Base-by-base conservation (phyloP, 768 basidiomycete genomes). In the Amanita muscaria region DNA sequence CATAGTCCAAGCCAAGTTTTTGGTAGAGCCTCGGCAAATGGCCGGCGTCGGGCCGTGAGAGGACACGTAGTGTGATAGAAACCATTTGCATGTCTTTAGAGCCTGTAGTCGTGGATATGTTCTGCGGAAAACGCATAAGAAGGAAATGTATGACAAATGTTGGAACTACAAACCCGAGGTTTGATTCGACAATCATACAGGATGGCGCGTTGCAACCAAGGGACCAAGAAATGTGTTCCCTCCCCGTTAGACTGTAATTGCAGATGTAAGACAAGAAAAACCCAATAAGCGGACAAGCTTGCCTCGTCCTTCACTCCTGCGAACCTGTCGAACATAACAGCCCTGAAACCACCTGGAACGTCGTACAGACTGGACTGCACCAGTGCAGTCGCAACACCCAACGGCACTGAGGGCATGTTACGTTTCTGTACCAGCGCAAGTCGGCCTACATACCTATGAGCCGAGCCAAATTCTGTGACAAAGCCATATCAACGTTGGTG, bases 1-100 rank as follows among this genome's bases (percentile, higher is more conserved):
- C 96, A 61, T 98, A 99, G 63, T 98, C 96, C 64, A 88, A 62
- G 35, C 96, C 96, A 46, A 99, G 74, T 55, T 75, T 83, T 66
- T 96, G 90, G 69, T 99, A 99, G 59, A 99, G 94, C 67, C 80
- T 88, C 15, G 94, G 60, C 21, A 99, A 73, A 61, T 94, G 88
- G 23, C 76, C 67, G 27, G 84, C 77, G 65, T 98, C 92, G 14
- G 96, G 96, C 40, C 93, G 73, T 18, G 91, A 96, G 53, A 99
- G 78, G 27, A 99, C 94, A 46, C 96, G 87, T 40, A 98, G 76
- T 0, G 94, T 98, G 43, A 99, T 83, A 25, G 93, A 88, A 45
- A 99, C 89, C 91, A 97, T 98, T 65, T 98, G 94, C 66, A 99
- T 68, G 62, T 99, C 92, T 61, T 98, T 98, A 8, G 93, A 97